Conservation (phyloP, 306 rosid genomes). For the Abrus precatorius region DNA sequence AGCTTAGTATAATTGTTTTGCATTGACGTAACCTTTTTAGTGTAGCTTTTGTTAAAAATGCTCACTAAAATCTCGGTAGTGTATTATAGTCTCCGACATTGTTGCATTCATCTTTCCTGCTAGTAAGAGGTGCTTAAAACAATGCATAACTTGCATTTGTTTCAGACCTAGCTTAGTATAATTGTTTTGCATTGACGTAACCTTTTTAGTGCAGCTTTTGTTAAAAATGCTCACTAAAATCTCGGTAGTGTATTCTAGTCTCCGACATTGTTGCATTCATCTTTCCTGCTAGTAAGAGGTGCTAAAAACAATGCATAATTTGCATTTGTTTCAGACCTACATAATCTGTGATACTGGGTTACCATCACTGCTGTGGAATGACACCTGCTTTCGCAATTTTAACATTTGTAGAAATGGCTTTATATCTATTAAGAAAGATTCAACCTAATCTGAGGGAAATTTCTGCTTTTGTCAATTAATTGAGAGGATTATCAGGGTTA, state of each 20-base stretch:
- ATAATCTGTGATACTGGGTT: slow-evolving; percentile 3
- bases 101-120: not conserved
- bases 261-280: not conserved
- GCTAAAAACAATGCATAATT: not conserved
- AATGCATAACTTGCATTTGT: slow-evolving; percentile 2
- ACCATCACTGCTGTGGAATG: not conserved
- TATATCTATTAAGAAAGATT: slow-evolving; percentile 3
- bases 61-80: not conserved
- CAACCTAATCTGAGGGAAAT: slow-evolving; percentile 6
- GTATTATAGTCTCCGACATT: not conserved
- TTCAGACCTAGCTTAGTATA: not conserved
- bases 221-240: not conserved
- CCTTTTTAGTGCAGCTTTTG: slow-evolving; percentile 28
- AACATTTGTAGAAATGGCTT: slow-evolving; percentile 25
- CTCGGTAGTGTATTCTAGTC: not conserved
- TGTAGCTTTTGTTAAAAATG: slow-evolving; percentile 6
- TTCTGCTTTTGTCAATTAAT: slow-evolving; percentile 27
- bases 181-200: slow-evolving; percentile 26
- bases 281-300: not conserved
- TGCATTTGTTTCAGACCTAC: slow-evolving; percentile 14
- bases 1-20: slow-evolving; percentile 15
- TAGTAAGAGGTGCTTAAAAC: not conserved
- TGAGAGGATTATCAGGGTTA: slow-evolving; percentile 11
- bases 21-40: slow-evolving; percentile 23
- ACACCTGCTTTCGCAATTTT: slow-evolving; percentile 7